Evolutionary conservation across 140 eudicot genomes (phyloP), one percentile per base, ranked within the genome.

Genomic region (Bidens hawaiensis): DNA sequence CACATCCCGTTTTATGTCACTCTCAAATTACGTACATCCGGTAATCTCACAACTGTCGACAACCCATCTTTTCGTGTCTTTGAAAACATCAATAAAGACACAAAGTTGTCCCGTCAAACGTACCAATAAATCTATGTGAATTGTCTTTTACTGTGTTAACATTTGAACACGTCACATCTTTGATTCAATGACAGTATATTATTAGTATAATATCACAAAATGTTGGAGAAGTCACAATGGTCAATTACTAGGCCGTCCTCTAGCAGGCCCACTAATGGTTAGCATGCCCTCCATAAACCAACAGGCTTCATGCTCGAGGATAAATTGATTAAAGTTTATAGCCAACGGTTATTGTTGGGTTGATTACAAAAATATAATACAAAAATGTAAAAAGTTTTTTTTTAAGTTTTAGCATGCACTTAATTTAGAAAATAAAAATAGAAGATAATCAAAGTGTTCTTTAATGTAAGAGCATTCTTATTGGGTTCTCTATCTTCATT

Each of bases 71-170:
- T 56, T 34, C 16, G 14, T 59, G 50, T 47, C 51, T 31, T 58
- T 10, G 68, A 49, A 33, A 69, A 69, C 61, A 69, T 69, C 67
- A 41, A 47, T 59, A 45, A 47, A 13, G 25, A 47, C 53, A 47
- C 53, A 47, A 47, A 16, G 53, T 47, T 47, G 53, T 47, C 53
- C 25, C 18, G 17, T 17, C 53, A 47, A 47, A 47, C 1, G 53
- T 47, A 47, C 53, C 25, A 18, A 47, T 19, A 18, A 47, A 47
- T 47, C 25, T 47, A 47, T 47, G 25, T 47, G 25, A 47, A 17
- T 47, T 47, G 53, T 47, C 52, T 46, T 46, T 5, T 6, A 16
- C 21, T 18, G 52, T 46, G 52, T 17, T 46, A 47, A 47, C 53
- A 47, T 18, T 47, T 47, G 25, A 47, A 47, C 53, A 47, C 2